Base-by-base conservation (phyloP, 345 rosid genomes). In the Lepidium africanum region DNA sequence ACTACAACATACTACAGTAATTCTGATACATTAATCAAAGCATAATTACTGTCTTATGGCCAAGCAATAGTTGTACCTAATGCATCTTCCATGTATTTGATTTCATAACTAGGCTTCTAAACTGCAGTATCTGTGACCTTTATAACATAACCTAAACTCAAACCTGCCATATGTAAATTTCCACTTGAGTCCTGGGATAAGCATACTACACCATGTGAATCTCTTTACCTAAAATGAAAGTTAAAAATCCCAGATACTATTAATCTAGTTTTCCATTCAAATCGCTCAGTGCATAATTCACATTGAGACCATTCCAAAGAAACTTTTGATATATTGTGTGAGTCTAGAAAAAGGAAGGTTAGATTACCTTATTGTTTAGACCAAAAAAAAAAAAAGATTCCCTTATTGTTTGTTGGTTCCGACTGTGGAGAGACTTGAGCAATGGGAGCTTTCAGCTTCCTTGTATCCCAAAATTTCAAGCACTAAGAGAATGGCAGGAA, bases 171-270 rank as follows among this genome's bases (percentile, higher is more conserved):
- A n/a, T n/a, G n/a, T n/a, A n/a, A n/a, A n/a, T n/a, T n/a, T 52
- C 99, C 97, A 65, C 79, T 83, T 16, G 68, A 82, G 79, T 89
- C 97, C 74, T 94, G 99, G 30, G 99, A 94, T 69, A 94, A 64
- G 81, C 89, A 84, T 65, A 89, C 90, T 73, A 89, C 77, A 57
- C 99, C 94, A 75, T 91, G 94, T 43, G 84, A 77, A n/a, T 70
- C 82, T 77, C 67, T 72, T 78, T 64, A 70, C 88, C 99, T 91
- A 90, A 42, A 78, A 74, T 61, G 69, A 59, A 0, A 38, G 47
- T 12, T 1, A 2, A 45, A 2, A 38, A 42, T 19, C 3, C 39
- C 5, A 36, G 36, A 30, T 58, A 25, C 8, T 21, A 23, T 27
- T 27, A 23, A 12, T 21, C 14, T 33, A 48, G n/a, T 19, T 27